Base-by-base conservation (phyloP, 352 stramenopile genomes). In the Pythium myriotylum region DNA sequence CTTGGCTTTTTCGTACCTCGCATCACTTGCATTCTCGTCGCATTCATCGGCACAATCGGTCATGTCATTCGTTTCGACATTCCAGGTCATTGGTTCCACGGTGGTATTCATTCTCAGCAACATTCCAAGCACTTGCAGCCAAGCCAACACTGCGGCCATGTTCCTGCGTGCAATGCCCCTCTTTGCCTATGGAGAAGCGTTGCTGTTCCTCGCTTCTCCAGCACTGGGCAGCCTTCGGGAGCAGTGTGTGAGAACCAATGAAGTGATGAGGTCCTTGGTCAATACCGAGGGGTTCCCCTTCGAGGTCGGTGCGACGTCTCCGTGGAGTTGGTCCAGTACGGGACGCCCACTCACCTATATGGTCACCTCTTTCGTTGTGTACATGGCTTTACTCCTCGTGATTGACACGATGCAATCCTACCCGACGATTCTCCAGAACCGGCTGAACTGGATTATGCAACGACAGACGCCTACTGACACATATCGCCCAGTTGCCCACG, bases 41-140 rank as follows among this genome's bases (percentile, higher is more conserved):
- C 79, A 91, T 41, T 89, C 85, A 46, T 92, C 85, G 0, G 85
- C 85, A 8, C 85, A 92, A 56, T 90, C 85, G 29, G 80, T 88
- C 62, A 82, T 92, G 71, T 86, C 81, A 54, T 92, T 87, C 67
- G 53, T 77, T 7, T 79, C 76, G 26, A 37, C 83, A 8, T 94
- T 92, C 47, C 85, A 94, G 62, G 74, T 92, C 14, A 56, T 94
- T 50, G 82, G 67, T 10, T 65, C 66, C 2, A 76, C 65, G 0
- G 59, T 88, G 19, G 51, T 83, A 19, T 86, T 84, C 33, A 50
- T 53, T 1, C 45, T 94, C 16, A 81, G 76, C 2, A 79, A 78
- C 45, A 35, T 82, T 2, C 81, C 83, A 13, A 73, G 67, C 4
- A 22, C 87, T 24, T 94, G 86, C 49, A 50, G 37, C 17, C 73